phyloP scores from a whole-genome alignment of 139 green algal genomes.

The Asterochloris sp. region DNA sequence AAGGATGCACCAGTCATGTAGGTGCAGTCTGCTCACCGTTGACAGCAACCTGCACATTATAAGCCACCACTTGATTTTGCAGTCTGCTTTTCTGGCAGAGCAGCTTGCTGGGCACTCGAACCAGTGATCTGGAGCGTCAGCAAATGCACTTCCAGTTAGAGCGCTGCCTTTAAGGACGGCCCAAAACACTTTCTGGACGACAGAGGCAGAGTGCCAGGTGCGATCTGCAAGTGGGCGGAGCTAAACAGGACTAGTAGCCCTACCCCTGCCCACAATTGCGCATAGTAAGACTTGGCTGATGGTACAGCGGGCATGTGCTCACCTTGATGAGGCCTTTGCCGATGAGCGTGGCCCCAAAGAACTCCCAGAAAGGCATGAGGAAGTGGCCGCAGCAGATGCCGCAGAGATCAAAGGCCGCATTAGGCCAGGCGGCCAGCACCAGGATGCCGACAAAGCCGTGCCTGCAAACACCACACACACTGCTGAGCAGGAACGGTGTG shows the following conservation, averaged over 20 bases:
- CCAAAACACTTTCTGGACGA: too few species aligned
- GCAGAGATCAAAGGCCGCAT: constrained; percentile 91
- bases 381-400: constrained; percentile 90
- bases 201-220: too few species aligned
- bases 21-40: neutral
- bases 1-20: neutral
- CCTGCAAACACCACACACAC: constrained; percentile 11
- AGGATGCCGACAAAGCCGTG: constrained; percentile 88
- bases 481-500: neutral
- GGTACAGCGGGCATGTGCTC: neutral
- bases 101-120: neutral
- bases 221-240: too few species aligned
- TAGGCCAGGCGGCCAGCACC: constrained; percentile 83
- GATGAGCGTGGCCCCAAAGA: constrained; percentile 81
- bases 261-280: too few species aligned
- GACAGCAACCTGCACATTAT: neutral
- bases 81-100: neutral
- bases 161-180: too few species aligned
- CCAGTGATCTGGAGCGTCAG: neutral
- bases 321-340: constrained; percentile 88
- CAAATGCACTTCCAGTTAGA: too few species aligned
- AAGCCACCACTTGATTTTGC: neutral
- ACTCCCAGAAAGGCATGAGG: constrained; percentile 90
- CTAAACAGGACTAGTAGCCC: too few species aligned
- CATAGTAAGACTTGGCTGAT: too few species aligned